These are phyloP conservation scores for Tarenaya hassleriana DNA, from an alignment of 345 rosid species.

Conservation along the genomic window DNA sequence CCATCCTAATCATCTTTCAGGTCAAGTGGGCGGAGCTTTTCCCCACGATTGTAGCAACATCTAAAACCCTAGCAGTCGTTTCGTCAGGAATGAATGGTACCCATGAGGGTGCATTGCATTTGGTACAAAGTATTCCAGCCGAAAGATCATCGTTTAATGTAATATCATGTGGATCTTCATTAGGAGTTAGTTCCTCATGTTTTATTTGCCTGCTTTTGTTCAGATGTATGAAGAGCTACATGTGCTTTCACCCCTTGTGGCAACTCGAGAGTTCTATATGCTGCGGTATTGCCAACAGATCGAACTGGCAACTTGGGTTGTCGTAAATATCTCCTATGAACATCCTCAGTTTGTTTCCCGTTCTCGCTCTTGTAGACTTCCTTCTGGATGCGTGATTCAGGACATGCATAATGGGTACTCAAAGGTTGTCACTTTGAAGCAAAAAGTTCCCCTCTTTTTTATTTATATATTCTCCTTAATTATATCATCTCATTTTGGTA, in stretches of 20 bases:
- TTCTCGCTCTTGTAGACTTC: slow-evolving; percentile 48
- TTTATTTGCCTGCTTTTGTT: slow-evolving; percentile 8
- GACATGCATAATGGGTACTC: slow-evolving; percentile 93
- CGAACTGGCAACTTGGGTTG: slow-evolving; percentile 83
- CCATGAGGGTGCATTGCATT: slow-evolving; percentile 33
- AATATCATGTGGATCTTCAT: neutral
- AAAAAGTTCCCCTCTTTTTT: no score
- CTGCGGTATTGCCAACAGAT: slow-evolving; percentile 79
- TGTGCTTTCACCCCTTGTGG: slow-evolving; percentile 70
- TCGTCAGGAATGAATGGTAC: slow-evolving; percentile 57
- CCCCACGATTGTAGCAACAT: slow-evolving; percentile 64
- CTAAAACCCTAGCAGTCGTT: slow-evolving; percentile 69
- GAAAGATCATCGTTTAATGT: neutral
- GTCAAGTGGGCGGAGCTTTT: slow-evolving; percentile 73
- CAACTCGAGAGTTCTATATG: slow-evolving; percentile 67
- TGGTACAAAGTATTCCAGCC: slow-evolving; percentile 6
- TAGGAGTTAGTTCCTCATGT: neutral
- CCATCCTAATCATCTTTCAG: slow-evolving; percentile 31
- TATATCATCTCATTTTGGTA: neutral
- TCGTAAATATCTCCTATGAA: slow-evolving; percentile 75
- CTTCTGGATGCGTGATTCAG: slow-evolving; percentile 94
- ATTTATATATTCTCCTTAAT: slow-evolving; percentile 11
- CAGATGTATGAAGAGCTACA: slow-evolving; percentile 82
- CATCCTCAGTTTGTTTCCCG: slow-evolving; percentile 60
- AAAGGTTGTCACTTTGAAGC: no score